Evolutionary conservation across 495 filamentous ascomycete genomes (phyloP).

Genomic region (Penicillium malachiteum): DNA sequence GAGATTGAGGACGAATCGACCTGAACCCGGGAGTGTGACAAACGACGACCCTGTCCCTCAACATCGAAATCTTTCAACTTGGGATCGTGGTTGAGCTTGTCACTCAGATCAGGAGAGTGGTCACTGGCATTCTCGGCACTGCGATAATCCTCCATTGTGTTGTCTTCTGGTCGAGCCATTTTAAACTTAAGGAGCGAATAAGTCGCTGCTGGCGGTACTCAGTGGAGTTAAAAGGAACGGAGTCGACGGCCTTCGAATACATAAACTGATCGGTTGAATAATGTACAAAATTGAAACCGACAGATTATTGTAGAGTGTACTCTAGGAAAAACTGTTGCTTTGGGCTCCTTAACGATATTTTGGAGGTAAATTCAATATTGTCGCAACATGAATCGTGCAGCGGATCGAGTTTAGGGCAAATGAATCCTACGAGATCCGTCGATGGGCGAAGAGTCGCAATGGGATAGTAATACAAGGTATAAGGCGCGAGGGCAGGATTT

Average conservation of each 20-base stretch:
- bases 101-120: slow-evolving; percentile 22
- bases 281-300: slow-evolving; percentile 8
- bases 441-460: not conserved
- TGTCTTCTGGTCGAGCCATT: slow-evolving; percentile 39
- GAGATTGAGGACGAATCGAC: slow-evolving; percentile 34
- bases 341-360: not conserved
- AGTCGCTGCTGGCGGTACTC: slow-evolving; percentile 37
- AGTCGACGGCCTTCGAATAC: slow-evolving; percentile 32
- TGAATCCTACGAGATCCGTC: not conserved
- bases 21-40: slow-evolving; percentile 19
- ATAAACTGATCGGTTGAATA: slow-evolving; percentile 29
- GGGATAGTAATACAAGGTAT: not conserved
- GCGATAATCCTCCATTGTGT: slow-evolving; percentile 16
- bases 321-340: not conserved
- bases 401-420: not conserved
- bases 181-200: slow-evolving; percentile 37
- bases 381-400: slow-evolving; percentile 1
- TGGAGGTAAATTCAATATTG: not conserved
- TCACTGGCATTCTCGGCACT: slow-evolving; percentile 19
- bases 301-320: not conserved
- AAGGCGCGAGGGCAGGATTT: not conserved
- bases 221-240: slow-evolving; percentile 29
- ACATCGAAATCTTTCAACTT: slow-evolving; percentile 37
- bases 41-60: slow-evolving; percentile 30
- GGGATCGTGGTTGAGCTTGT: slow-evolving; percentile 23